Evolutionary conservation across 2,329 filamentous ascomycete species (phyloP), one percentile per base, ranked within the genome.

Genomic region (Dothideomycetidae sp.): DNA sequence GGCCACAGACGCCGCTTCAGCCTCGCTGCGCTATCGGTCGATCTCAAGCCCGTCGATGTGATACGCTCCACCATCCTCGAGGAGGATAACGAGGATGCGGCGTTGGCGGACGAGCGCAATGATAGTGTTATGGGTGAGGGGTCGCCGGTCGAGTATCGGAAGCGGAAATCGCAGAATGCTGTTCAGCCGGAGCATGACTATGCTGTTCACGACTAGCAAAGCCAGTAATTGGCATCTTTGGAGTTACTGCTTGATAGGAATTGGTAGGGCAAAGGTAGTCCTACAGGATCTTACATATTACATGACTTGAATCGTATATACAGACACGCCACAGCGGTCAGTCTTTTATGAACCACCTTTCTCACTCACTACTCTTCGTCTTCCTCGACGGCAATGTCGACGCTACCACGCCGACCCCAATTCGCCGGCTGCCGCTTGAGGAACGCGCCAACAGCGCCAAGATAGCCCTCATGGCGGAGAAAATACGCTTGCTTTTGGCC

Each of bases 401-500:
- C 40, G 34, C 51, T 53, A 3, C 46, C 42, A 29, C 85, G 70
- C 29, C 88, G 70, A 1, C 86, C 86, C 88, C 88, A 96, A 51
- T 93, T 92, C 44, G 70, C 71, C 0, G 88, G 88, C 60, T 93
- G 84, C 31, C 85, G 67, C 62, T 88, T 93, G 42, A 98, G 64
- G 55, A 98, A 98, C 0, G 90, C 90, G 1, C 90, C 90, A 0
- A 96, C 90, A 13, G 85, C 75, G 7, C 90, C 90, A 1, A 98
- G 71, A 55, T 96, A 98, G 16, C 90, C 90, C 59, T 98, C 90
- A 52, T 98, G 90, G 4, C 90, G 71, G 42, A 98, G 57, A 57
- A 98, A 98, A 57, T 93, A 96, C 0, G 90, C 90, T 59, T 94
- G 84, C 59, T 93, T 94, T 53, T 77, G 70, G 29, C 86, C 88